Evolutionary conservation across 257 asterid genomes (phyloP).

Genomic region (Solanum chilense): DNA sequence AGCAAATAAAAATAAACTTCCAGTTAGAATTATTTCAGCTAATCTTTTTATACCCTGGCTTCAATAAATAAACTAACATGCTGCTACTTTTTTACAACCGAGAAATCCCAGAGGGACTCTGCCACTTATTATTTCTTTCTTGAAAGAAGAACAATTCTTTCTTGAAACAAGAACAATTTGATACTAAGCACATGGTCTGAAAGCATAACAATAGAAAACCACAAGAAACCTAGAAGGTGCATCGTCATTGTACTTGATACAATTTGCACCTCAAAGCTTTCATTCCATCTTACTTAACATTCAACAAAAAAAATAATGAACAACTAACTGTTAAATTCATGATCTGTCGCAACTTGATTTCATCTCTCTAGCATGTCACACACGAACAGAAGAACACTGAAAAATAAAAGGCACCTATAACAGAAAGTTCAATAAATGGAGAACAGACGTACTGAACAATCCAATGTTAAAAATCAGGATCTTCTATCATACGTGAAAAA

Average conservation of each 20-base stretch:
- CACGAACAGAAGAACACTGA: background rate
- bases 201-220: background rate
- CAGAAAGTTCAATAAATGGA: background rate
- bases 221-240: background rate
- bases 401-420: background rate
- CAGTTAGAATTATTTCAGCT: background rate
- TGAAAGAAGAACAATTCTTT: background rate
- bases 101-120: background rate
- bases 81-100: background rate
- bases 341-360: background rate
- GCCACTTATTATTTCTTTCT: background rate
- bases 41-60: background rate
- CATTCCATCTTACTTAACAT: background rate
- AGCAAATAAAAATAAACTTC: background rate
- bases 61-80: background rate
- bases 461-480: background rate
- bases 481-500: background rate
- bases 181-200: background rate
- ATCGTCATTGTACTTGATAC: background rate
- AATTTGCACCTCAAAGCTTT: background rate
- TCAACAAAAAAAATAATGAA: background rate
- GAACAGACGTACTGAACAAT: background rate
- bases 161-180: background rate
- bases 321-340: background rate
- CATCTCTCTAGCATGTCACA: background rate